phyloP scores from a whole-genome alignment of 2,329 filamentous ascomycete genomes.

The Aspergillus sp. region DNA sequence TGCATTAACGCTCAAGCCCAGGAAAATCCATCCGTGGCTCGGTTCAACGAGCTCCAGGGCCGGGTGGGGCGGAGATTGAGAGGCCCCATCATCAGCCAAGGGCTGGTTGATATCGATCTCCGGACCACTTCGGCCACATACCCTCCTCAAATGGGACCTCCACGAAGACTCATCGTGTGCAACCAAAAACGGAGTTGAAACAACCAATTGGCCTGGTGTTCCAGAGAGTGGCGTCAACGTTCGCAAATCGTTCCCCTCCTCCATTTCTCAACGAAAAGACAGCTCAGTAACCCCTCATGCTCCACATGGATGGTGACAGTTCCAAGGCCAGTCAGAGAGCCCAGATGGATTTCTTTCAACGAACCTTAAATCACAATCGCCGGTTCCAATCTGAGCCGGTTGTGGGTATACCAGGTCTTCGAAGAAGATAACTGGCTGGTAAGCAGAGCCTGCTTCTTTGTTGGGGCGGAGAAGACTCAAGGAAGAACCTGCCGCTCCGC shows the following conservation, averaged over 20 bases:
- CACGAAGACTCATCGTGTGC: not conserved
- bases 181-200: not conserved
- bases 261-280: not conserved
- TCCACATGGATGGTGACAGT: not conserved
- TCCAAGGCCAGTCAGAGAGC: not conserved
- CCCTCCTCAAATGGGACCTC: not conserved
- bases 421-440: not conserved
- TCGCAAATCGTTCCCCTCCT: not conserved
- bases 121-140: not conserved
- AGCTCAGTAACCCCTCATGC: not conserved
- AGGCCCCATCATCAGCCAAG: not conserved
- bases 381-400: too few species aligned
- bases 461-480: not conserved
- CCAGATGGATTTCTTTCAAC: not conserved
- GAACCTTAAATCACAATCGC: too few species aligned
- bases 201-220: not conserved
- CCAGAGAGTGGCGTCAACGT: not conserved
- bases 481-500: not conserved
- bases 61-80: not conserved
- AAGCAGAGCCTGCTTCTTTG: not conserved
- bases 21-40: not conserved
- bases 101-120: not conserved
- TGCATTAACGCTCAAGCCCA: not conserved
- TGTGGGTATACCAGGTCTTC: not conserved
- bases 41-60: not conserved